These are phyloP conservation scores for Colletotrichum viniferum DNA, from an alignment of 2,329 filamentous ascomycete genomes.

Conservation along the genomic window DNA sequence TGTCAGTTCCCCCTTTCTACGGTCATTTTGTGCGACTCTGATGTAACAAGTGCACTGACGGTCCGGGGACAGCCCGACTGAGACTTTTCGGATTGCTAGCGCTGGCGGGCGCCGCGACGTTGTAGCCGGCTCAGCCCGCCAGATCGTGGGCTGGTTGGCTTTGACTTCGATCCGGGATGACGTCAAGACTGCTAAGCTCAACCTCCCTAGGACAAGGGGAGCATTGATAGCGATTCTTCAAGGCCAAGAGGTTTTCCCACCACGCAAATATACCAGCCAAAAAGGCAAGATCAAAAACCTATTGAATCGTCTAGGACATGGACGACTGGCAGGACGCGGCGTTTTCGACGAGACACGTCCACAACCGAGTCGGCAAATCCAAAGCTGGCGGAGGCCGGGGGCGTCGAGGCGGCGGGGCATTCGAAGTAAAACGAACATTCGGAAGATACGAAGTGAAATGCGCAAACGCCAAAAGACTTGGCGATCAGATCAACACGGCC, in stretches of 20 bases:
- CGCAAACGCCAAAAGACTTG: background rate
- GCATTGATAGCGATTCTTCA: background rate
- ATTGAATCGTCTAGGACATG: too few species aligned
- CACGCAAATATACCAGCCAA: accelerated
- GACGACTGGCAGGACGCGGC: conserved; percentile 16
- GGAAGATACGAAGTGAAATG: conserved; percentile 13
- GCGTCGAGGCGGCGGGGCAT: background rate
- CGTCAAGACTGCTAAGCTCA: background rate
- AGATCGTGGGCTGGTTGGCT: background rate
- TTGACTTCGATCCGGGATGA: background rate
- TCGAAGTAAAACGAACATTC: conserved; percentile 4
- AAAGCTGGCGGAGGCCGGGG: background rate
- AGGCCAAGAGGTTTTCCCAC: accelerated
- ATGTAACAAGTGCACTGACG: conserved; percentile 19
- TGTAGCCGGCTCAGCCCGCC: conserved; percentile 12
- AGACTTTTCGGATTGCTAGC: background rate
- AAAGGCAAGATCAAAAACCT: too few species aligned
- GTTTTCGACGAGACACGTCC: background rate
- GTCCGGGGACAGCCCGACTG: background rate
- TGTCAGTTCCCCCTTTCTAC: background rate
- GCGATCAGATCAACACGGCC: accelerated
- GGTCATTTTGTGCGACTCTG: conserved; percentile 2
- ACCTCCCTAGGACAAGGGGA: background rate
- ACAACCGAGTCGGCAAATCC: conserved; percentile 1
- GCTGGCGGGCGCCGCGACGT: background rate